Conservation (phyloP, 2,329 filamentous ascomycete species). For the Exophiala oligosperma region DNA sequence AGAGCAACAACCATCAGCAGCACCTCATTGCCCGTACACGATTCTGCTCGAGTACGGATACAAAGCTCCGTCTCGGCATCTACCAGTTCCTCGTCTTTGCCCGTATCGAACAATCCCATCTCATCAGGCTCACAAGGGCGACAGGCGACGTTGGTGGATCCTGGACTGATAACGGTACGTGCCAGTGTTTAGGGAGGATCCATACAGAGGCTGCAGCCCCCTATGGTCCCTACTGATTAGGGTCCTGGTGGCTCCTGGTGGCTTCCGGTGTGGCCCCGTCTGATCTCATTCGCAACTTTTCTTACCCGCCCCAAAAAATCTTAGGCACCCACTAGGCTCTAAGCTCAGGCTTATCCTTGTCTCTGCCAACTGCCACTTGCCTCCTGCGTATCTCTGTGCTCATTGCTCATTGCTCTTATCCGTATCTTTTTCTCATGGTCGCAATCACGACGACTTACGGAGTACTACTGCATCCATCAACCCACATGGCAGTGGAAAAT, state of each 20-base stretch:
- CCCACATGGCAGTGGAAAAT: neutral
- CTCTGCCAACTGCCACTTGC: neutral
- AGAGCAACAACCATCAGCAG: neutral
- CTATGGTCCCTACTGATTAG: neutral
- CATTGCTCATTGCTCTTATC: neutral
- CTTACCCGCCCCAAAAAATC: neutral
- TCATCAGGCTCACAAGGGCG: constrained; percentile 1
- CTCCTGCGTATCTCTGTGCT: neutral
- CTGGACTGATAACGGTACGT: constrained; percentile 24
- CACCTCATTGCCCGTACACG: neutral
- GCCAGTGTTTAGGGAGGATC: neutral
- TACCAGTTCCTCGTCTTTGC: neutral
- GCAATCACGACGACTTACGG: neutral
- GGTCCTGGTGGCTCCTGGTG: neutral
- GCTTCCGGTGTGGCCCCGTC: too few species aligned
- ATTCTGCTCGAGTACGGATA: too few species aligned
- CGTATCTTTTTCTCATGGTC: neutral
- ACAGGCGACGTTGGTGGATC: constrained; percentile 8
- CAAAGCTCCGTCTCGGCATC: neutral
- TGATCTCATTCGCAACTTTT: neutral
- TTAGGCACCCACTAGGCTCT: neutral
- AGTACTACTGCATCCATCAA: constrained; percentile 2
- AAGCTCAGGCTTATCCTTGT: neutral
- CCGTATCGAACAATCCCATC: neutral
- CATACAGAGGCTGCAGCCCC: neutral